Evolutionary conservation across 768 basidiomycete species (phyloP).

Genomic region (Boletus sp.): DNA sequence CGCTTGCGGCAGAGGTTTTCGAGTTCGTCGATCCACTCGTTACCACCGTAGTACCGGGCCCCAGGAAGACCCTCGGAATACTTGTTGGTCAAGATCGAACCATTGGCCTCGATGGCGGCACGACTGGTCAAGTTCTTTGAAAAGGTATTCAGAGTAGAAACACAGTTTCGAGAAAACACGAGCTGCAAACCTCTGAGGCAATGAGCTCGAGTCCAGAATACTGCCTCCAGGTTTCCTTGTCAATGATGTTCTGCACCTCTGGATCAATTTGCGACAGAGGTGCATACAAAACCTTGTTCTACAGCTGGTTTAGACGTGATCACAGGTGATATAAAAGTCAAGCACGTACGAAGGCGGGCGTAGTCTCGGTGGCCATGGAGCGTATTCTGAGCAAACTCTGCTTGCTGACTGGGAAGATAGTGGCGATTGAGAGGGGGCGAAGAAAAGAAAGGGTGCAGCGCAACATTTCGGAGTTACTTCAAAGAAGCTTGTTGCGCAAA

Average conservation of each 20-base stretch:
- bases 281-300: conserved; percentile 93
- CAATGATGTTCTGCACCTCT: conserved; percentile 94
- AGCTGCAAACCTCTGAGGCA: conserved; percentile 81
- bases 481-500: conserved; percentile 5
- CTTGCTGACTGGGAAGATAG: conserved; percentile 24
- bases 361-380: conserved; percentile 60
- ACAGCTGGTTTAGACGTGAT: conserved; percentile 1
- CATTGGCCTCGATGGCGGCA: conserved; percentile 97
- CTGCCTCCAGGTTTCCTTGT: conserved; percentile 99
- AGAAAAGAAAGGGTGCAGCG: conserved; percentile 27
- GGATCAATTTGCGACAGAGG: conserved; percentile 91
- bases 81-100: conserved; percentile 98
- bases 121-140: conserved; percentile 90
- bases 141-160: not conserved
- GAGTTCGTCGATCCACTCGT: conserved; percentile 97
- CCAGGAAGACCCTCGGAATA: conserved; percentile 99
- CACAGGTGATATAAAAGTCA: not conserved
- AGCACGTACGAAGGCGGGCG: conserved; percentile 59
- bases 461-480: conserved; percentile 32
- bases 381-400: conserved; percentile 25
- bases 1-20: conserved; percentile 94
- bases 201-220: conserved; percentile 97
- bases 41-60: conserved; percentile 96
- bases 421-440: conserved; percentile 24
- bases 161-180: not conserved